phyloP scores from a whole-genome alignment of 73 alveolate genomes.

The Uronychia binucleata region DNA sequence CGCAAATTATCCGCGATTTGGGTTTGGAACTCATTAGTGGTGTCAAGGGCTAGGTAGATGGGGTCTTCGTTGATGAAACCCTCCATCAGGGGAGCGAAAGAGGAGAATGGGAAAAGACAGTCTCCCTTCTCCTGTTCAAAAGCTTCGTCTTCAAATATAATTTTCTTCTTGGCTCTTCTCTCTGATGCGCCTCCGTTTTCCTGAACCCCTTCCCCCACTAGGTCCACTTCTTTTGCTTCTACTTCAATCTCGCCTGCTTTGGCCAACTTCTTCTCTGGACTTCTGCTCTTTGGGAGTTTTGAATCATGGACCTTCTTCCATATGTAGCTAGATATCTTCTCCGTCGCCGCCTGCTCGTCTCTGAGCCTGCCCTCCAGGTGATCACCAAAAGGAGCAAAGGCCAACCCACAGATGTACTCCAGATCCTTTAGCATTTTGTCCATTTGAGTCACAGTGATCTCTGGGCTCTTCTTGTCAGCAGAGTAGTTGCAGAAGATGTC shows the following conservation, averaged over 20 bases:
- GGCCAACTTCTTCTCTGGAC: background rate
- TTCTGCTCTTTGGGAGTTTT: background rate
- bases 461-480: background rate
- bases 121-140: background rate
- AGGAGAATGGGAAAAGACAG: background rate
- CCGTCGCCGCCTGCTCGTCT: background rate
- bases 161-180: background rate
- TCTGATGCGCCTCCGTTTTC: background rate
- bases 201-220: background rate
- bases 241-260: too few species aligned
- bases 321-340: background rate
- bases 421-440: background rate
- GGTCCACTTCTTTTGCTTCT: background rate
- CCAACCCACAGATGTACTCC: background rate
- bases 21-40: background rate
- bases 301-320: background rate
- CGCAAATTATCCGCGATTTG: background rate
- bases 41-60: background rate
- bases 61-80: background rate
- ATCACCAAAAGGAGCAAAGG: background rate
- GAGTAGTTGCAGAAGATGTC: background rate
- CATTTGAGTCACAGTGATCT: background rate
- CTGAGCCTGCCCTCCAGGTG: background rate
- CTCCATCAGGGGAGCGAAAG: background rate
- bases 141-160: background rate